A percentile compares a stretch with the other conserved stretches of the same genome.
These are phyloP conservation scores for Anthracocystis setariae DNA, from an alignment of 1,284 basidiomycete genomes.

Conservation along the genomic window DNA sequence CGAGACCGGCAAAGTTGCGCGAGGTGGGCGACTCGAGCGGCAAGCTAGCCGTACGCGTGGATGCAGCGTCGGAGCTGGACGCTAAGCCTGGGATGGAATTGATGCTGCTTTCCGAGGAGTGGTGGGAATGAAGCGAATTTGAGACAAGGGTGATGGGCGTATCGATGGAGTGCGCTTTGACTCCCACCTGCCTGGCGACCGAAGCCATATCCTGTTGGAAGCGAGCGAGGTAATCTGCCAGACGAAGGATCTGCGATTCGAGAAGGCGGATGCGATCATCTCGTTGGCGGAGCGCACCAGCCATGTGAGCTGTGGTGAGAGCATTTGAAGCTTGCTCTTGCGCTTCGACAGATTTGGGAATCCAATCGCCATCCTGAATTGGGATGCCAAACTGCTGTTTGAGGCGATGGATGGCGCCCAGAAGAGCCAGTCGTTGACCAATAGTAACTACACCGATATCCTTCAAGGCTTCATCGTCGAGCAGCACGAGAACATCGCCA, in stretches of 20 bases:
- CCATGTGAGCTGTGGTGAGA: constrained; percentile 32
- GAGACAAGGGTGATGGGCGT: constrained; percentile 44
- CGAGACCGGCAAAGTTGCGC: constrained; percentile 37
- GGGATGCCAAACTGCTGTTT: constrained; percentile 60
- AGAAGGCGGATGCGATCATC: constrained; percentile 64
- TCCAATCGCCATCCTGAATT: constrained; percentile 63
- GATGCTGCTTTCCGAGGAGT: constrained; percentile 27
- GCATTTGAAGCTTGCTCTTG: constrained; percentile 28
- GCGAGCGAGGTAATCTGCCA: constrained; percentile 56
- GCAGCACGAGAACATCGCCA: constrained; percentile 63
- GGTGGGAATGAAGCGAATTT: constrained; percentile 37
- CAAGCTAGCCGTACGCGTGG: constrained; percentile 28
- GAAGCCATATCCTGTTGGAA: constrained; percentile 58
- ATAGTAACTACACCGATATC: constrained; percentile 63
- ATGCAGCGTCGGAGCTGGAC: constrained; percentile 31
- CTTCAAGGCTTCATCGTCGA: constrained; percentile 63
- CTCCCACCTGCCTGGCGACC: constrained; percentile 46
- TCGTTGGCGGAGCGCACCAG: constrained; percentile 35
- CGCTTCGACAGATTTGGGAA: constrained; percentile 45
- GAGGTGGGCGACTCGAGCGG: constrained; percentile 45
- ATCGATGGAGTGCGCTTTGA: constrained; percentile 48
- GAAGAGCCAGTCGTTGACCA: constrained; percentile 62
- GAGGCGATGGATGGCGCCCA: constrained; percentile 58
- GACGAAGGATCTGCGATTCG: constrained; percentile 59
- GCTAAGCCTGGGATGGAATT: constrained; percentile 24